Evolutionary conservation across 2,329 filamentous ascomycete species (phyloP), one percentile per base, ranked within the genome.

Genomic region (Colletotrichum australisinense): DNA sequence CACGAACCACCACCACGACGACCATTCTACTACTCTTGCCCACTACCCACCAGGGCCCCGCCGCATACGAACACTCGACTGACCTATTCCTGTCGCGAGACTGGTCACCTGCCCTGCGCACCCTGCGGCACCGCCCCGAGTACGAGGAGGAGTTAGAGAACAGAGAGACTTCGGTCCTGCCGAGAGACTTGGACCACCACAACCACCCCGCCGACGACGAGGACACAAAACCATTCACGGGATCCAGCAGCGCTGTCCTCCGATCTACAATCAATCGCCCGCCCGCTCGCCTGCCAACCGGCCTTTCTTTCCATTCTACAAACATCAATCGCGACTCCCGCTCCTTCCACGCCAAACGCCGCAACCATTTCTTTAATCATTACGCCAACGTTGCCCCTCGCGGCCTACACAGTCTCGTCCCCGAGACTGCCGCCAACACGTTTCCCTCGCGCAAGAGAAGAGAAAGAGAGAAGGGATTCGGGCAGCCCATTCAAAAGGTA

Each of bases 231-330:
- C 7, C 70, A 74, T 73, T 74, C 67, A 76, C 77, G 82, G 86
- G 86, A 88, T 88, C 83, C 86, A 88, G 86, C 86, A 86, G 86
- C 78, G 86, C 86, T 88, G 86, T 87, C 85, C 86, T 81, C 74
- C 76, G 71, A 75, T 75, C 76, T 66, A 62, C 42, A 52, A 69
- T 32, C 74, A 72, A 75, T 74, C 53, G 30, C 58, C 68, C 24
- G 24, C 38, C 38, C 53, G 30, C 58, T 62, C 24, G 24, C 16
- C 38, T 42, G 38, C 67, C 28, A 22, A 59, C 19, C 52, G 28
- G 46, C 35, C 19, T 52, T 35, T 16, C 62, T 35, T 78, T 76
- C 67, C 69, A 53, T 71, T 71, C 60, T 62, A 75, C 73, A 26
- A 63, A 32, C 58, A 30, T 19, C 52, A 28, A 46, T 7, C 28